These are phyloP conservation scores for Drechslerella stenobrocha DNA, from an alignment of 2,329 filamentous ascomycete genomes.

Conservation along the genomic window DNA sequence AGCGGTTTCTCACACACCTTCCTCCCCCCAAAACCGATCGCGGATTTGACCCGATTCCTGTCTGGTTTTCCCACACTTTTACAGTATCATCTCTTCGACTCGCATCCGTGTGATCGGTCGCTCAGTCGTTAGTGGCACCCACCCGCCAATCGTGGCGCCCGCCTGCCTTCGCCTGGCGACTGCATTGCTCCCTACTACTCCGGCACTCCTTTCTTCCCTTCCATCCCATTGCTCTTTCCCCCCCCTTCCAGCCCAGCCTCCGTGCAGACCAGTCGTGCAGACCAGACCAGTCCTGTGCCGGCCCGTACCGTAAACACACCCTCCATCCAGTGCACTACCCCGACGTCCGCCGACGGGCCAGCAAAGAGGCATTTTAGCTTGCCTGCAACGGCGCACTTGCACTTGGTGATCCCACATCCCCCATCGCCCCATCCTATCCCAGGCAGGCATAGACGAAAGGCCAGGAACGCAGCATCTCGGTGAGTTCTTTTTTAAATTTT, in stretches of 20 bases:
- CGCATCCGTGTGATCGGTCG: constrained; percentile 13
- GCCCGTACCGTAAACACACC: not conserved
- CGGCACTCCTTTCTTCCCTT: too few species aligned
- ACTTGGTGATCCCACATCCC: constrained; percentile 30
- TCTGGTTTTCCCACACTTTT: constrained; percentile 36
- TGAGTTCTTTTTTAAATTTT: constrained; percentile 21
- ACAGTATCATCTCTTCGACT: constrained; percentile 1
- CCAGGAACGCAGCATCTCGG: constrained; percentile 12
- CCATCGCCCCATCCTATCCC: constrained; percentile 23
- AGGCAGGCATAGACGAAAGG: constrained; percentile 43
- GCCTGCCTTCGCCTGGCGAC: too few species aligned
- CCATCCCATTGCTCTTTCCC: not conserved
- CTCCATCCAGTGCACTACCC: not conserved
- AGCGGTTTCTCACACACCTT: constrained; percentile 45
- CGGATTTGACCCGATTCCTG: constrained; percentile 30
- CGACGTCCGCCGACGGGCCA: constrained; percentile 32
- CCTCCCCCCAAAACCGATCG: constrained; percentile 34
- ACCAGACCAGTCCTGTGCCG: not conserved
- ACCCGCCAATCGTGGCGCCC: too few species aligned
- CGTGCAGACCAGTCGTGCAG: too few species aligned
- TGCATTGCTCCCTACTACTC: too few species aligned
- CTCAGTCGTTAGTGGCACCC: not conserved
- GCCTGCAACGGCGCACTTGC: constrained; percentile 3
- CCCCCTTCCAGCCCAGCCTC: constrained; percentile 8
- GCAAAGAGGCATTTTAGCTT: constrained; percentile 35